A percentile compares a stretch with the other conserved stretches of the same genome.
phyloP scores from a whole-genome alignment of 441 rosid genomes.

The Capsella rubella region DNA sequence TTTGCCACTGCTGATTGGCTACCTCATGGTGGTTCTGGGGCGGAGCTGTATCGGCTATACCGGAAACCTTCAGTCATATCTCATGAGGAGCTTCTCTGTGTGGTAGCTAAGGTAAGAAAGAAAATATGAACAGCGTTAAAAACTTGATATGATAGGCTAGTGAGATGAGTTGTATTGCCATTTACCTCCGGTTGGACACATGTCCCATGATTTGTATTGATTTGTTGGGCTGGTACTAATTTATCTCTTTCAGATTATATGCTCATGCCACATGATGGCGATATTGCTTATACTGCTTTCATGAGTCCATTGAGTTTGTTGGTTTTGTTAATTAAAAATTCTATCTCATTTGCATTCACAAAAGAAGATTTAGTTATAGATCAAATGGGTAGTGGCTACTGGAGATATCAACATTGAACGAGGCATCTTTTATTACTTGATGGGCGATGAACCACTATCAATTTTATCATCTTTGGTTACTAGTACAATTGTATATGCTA shows the following conservation, averaged over 20 bases:
- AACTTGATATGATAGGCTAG: background rate
- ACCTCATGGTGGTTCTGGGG: slow-evolving; percentile 91
- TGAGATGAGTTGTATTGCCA: background rate
- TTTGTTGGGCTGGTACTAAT: background rate
- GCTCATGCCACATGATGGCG: background rate
- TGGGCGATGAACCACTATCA: background rate
- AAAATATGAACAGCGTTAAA: slow-evolving; percentile 1
- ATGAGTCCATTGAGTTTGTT: background rate
- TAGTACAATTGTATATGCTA: slow-evolving; percentile 24
- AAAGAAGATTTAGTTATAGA: background rate
- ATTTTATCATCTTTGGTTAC: background rate
- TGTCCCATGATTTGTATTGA: background rate
- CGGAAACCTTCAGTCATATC: slow-evolving; percentile 89
- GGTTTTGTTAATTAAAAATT: background rate
- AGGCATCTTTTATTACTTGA: background rate
- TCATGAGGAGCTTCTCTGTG: slow-evolving; percentile 98
- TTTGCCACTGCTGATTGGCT: slow-evolving; percentile 99
- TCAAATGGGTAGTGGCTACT: slow-evolving; percentile 14
- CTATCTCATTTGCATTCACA: background rate
- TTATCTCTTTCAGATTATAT: too few relatives aligned
- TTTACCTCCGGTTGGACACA: background rate
- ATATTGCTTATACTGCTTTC: background rate
- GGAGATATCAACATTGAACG: slow-evolving; percentile 10
- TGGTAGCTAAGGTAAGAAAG: slow-evolving; percentile 75
- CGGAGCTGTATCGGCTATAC: slow-evolving; percentile 82